phyloP scores from a whole-genome alignment of 1,284 basidiomycete species.

The Trametes sp. region DNA sequence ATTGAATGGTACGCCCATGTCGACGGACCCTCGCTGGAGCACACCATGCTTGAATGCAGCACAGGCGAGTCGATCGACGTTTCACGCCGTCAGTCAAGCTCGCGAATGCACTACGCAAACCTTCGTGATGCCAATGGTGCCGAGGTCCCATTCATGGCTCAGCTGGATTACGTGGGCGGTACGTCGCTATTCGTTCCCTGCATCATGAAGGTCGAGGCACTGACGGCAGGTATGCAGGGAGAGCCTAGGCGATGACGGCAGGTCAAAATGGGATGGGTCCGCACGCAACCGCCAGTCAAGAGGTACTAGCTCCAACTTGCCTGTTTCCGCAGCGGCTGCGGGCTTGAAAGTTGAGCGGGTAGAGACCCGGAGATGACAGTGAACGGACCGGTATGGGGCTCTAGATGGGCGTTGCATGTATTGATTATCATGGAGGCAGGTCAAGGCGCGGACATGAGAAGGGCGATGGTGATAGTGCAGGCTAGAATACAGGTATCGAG shows the following conservation, averaged over 20 bases:
- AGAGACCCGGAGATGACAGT: background rate
- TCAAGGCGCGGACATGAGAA: background rate
- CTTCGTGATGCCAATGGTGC: conserved; percentile 1
- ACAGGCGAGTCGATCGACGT: background rate
- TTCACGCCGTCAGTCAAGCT: conserved; percentile 4
- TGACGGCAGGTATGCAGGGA: background rate
- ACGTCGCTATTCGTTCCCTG: background rate
- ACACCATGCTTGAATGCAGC: background rate
- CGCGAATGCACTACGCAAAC: background rate
- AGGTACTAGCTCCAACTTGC: background rate
- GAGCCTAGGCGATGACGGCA: background rate
- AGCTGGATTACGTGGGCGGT: conserved; percentile 6
- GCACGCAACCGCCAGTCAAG: too few relatives aligned
- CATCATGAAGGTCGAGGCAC: background rate
- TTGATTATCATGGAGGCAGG: background rate
- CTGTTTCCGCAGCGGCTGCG: background rate
- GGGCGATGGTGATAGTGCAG: background rate
- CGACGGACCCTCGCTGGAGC: background rate
- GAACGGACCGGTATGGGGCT: background rate
- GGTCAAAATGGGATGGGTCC: background rate
- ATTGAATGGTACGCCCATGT: background rate
- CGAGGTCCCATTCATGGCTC: conserved; percentile 1
- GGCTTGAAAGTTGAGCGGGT: background rate
- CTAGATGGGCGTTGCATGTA: background rate
- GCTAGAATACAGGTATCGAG: background rate